Conservation (phyloP, 176 grass and related monocot species). For the Zizania latifolia region DNA sequence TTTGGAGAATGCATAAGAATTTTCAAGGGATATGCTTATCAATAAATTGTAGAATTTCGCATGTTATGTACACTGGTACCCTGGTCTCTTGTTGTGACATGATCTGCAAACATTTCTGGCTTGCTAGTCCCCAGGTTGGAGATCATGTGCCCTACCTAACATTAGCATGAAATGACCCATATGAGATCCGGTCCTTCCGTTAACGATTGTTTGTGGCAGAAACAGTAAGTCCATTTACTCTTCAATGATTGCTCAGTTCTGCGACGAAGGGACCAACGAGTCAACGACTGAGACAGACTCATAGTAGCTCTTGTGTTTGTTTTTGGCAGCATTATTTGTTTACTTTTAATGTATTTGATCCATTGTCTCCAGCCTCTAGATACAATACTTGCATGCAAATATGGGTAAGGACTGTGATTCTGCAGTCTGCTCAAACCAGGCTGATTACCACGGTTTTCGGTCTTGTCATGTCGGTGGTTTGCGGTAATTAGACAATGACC, state of each 20-base stretch:
- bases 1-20: slow-evolving; percentile 2
- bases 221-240: background rate
- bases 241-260: background rate
- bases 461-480: too few species aligned
- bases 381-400: too few species aligned
- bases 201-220: background rate
- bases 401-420: too few species aligned
- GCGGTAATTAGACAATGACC: too few species aligned
- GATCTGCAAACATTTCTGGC: background rate
- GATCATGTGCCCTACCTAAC: background rate
- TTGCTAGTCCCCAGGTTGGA: background rate
- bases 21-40: background rate
- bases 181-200: background rate
- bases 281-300: too few species aligned
- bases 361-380: background rate
- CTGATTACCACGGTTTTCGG: too few species aligned
- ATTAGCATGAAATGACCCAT: slow-evolving; percentile 1
- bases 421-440: too few species aligned
- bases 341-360: background rate
- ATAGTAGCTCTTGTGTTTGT: background rate
- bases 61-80: background rate
- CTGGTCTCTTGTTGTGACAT: background rate
- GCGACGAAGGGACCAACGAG: too few species aligned
- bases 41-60: slow-evolving; percentile 17
- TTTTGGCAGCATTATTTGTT: background rate